phyloP scores from a whole-genome alignment of 2,329 filamentous ascomycete genomes.

The Arthrobotrys sphaeroides region DNA sequence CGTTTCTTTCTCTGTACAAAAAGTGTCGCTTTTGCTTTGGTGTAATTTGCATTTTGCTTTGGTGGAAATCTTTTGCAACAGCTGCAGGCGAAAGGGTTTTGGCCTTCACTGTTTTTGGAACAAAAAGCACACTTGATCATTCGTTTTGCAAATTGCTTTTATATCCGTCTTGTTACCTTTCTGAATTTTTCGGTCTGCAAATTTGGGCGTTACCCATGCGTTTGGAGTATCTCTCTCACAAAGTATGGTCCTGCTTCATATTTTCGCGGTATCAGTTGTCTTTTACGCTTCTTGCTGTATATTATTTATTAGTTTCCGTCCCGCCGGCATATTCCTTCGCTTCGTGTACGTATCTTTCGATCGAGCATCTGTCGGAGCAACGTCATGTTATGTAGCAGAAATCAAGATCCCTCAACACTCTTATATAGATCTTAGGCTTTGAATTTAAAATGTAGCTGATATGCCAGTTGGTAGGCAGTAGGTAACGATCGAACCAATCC shows the following conservation, averaged over 20 bases:
- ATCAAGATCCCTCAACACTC: too few relatives aligned
- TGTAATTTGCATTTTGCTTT: neutral
- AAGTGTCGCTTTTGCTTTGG: constrained; percentile 13
- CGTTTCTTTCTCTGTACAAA: constrained; percentile 27
- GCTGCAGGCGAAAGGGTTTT: neutral
- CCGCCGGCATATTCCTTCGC: neutral
- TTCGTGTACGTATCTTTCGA: neutral
- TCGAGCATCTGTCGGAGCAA: neutral
- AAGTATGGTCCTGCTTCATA: neutral
- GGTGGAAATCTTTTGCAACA: constrained; percentile 1
- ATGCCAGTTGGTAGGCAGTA: too few relatives aligned
- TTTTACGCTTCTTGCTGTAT: neutral
- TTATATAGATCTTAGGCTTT: too few relatives aligned
- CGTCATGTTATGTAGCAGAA: neutral
- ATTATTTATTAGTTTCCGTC: neutral
- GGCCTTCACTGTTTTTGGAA: constrained; percentile 16
- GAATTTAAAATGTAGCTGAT: too few relatives aligned
- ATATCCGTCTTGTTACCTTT: neutral
- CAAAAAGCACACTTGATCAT: neutral
- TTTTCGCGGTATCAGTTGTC: neutral
- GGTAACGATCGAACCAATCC: too few relatives aligned
- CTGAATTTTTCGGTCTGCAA: neutral
- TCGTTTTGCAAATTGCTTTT: neutral
- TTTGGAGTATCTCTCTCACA: neutral
- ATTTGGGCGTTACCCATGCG: constrained; percentile 9